A percentile compares a stretch with the other conserved stretches of the same genome.
phyloP scores from a whole-genome alignment of 768 basidiomycete species.

The Asterophora parasitica region DNA sequence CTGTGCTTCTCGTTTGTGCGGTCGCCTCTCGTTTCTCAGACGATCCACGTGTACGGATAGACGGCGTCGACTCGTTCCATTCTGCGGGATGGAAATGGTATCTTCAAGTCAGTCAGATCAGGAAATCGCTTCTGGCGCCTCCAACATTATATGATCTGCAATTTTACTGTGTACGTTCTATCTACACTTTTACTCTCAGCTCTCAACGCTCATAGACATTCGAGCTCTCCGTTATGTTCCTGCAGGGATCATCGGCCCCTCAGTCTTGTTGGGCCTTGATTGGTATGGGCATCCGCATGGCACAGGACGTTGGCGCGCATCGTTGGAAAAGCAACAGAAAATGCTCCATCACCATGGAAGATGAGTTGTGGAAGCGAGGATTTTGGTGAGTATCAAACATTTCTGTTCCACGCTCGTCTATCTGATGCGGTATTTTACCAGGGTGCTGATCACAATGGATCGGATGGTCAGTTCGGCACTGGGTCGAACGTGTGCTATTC shows the following conservation, averaged over 20 bases:
- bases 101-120: slow-evolving; percentile 62
- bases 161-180: slow-evolving; percentile 44
- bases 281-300: slow-evolving; percentile 67
- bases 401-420: slow-evolving; percentile 7
- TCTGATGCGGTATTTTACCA: slow-evolving; percentile 17
- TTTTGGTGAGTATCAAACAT: slow-evolving; percentile 43
- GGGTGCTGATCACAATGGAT: slow-evolving; percentile 54
- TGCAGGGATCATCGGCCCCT: slow-evolving; percentile 54
- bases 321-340: slow-evolving; percentile 32
- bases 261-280: slow-evolving; percentile 67
- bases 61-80: slow-evolving; percentile 33
- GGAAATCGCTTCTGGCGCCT: slow-evolving; percentile 56
- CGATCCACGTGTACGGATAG: slow-evolving; percentile 50
- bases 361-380: slow-evolving; percentile 72
- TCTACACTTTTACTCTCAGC: not conserved
- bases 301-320: slow-evolving; percentile 79
- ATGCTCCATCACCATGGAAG: slow-evolving; percentile 41
- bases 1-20: slow-evolving; percentile 69
- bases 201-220: slow-evolving; percentile 4
- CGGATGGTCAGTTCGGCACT: slow-evolving; percentile 46
- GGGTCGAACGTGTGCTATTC: slow-evolving; percentile 72
- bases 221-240: slow-evolving; percentile 50
- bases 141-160: slow-evolving; percentile 76
- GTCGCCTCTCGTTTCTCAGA: slow-evolving; percentile 54
- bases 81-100: slow-evolving; percentile 65